Conservation (phyloP, 129 eudicot species). For the Silybum marianum region DNA sequence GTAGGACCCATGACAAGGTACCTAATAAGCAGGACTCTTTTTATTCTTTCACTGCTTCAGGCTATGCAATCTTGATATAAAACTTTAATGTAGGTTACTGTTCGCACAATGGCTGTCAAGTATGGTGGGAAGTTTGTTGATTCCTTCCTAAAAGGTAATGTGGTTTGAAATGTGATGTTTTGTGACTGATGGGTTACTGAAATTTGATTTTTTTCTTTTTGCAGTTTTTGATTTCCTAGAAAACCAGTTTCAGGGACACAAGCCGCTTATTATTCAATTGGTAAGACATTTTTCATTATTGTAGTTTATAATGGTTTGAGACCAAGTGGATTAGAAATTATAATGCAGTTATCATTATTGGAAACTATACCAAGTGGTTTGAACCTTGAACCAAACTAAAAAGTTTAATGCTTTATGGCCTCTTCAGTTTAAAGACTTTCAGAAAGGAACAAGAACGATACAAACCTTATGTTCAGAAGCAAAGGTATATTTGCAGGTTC, state of each 20-base stretch:
- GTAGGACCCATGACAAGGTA: slow-evolving; percentile 75
- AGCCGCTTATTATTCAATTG: slow-evolving; percentile 56
- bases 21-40: slow-evolving; percentile 15
- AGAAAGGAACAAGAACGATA: slow-evolving; percentile 80
- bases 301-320: background rate
- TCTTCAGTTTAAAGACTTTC: slow-evolving; percentile 67
- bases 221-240: slow-evolving; percentile 75
- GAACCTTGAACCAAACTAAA: background rate
- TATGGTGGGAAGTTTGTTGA: slow-evolving; percentile 84
- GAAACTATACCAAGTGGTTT: background rate
- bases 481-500: slow-evolving; percentile 50
- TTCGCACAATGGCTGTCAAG: slow-evolving; percentile 80
- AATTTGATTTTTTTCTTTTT: slow-evolving; percentile 11
- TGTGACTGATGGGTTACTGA: slow-evolving; percentile 27
- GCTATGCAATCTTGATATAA: slow-evolving; percentile 2
- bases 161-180: background rate
- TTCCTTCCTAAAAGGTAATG: slow-evolving; percentile 73
- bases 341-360: background rate
- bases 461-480: slow-evolving; percentile 88
- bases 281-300: slow-evolving; percentile 37
- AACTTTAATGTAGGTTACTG: slow-evolving; percentile 46
- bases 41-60: slow-evolving; percentile 3
- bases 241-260: slow-evolving; percentile 55
- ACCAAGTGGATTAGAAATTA: background rate
- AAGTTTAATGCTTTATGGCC: slow-evolving; percentile 2